A percentile compares a stretch with the other conserved stretches of the same genome.
phyloP scores from a whole-genome alignment of 495 filamentous ascomycete genomes.

The Hypoxylon lienhwacheense region DNA sequence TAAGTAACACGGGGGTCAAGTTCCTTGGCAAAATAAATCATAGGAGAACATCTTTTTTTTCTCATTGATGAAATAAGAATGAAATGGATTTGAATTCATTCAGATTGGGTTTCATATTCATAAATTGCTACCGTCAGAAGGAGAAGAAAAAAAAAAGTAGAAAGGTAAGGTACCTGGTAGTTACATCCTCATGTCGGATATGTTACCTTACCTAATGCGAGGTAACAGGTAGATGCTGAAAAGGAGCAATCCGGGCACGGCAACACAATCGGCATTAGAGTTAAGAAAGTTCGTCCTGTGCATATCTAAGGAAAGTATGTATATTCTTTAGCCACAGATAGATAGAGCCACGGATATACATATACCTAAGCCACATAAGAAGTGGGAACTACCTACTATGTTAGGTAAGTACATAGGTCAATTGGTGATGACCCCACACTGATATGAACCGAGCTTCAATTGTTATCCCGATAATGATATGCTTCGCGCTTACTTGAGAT shows the following conservation, averaged over 20 bases:
- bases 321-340: conserved; percentile 5
- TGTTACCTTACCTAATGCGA: too few relatives aligned
- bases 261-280: conserved; percentile 35
- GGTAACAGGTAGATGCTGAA: too few relatives aligned
- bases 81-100: conserved; percentile 23
- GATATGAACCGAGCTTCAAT: neutral
- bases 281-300: conserved; percentile 30
- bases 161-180: neutral
- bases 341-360: neutral
- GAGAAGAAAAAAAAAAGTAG: too few relatives aligned
- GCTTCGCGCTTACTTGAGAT: too few relatives aligned
- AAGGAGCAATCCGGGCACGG: conserved; percentile 21
- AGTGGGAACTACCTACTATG: neutral
- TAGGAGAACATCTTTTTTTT: conserved; percentile 18
- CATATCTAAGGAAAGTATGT: neutral
- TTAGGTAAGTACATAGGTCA: neutral
- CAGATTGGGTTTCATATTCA: neutral
- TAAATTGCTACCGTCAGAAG: too few relatives aligned
- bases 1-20: neutral
- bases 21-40: conserved; percentile 1
- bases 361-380: neutral
- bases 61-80: conserved; percentile 2
- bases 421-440: conserved; percentile 17
- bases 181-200: too few relatives aligned
- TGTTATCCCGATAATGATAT: too few relatives aligned